Conservation (phyloP, 2,329 filamentous ascomycete species). For the Knoxdaviesia proteae region DNA sequence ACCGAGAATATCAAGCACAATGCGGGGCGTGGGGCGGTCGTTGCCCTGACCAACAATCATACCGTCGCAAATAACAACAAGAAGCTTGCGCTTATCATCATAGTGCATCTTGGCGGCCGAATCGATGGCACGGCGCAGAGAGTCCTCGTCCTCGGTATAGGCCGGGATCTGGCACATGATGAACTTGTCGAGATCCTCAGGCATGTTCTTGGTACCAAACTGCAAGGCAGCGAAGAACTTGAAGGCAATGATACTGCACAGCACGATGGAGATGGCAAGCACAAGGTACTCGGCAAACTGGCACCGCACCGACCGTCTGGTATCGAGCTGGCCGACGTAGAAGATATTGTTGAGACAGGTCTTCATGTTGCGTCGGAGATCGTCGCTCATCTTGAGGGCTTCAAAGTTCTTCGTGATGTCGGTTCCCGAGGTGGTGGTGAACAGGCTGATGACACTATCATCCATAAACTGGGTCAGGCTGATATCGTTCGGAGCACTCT, state of each 20-base stretch:
- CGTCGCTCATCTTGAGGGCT: slow-evolving; percentile 35
- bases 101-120: slow-evolving; percentile 90
- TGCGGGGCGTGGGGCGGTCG: slow-evolving; percentile 82
- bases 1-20: slow-evolving; percentile 90
- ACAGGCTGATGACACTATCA: slow-evolving; percentile 49
- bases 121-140: slow-evolving; percentile 86
- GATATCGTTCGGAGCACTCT: slow-evolving; percentile 21
- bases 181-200: slow-evolving; percentile 95
- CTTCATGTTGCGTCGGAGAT: slow-evolving; percentile 46
- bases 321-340: slow-evolving; percentile 82
- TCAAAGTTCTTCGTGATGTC: slow-evolving; percentile 78
- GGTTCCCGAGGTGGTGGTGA: slow-evolving; percentile 51
- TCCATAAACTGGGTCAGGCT: slow-evolving; percentile 66
- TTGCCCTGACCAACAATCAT: slow-evolving; percentile 99
- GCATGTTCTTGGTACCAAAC: slow-evolving; percentile 75
- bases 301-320: slow-evolving; percentile 67
- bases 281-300: slow-evolving; percentile 79
- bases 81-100: slow-evolving; percentile 91
- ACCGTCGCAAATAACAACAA: slow-evolving; percentile 85
- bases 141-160: slow-evolving; percentile 97
- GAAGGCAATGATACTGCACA: slow-evolving; percentile 70
- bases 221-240: slow-evolving; percentile 95
- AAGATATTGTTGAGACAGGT: slow-evolving; percentile 85
- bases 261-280: slow-evolving; percentile 60
- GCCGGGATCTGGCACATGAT: slow-evolving; percentile 94